Evolutionary conservation across 768 basidiomycete genomes (phyloP), one percentile per base, ranked within the genome.

Genomic region (Kwoniella pini): DNA sequence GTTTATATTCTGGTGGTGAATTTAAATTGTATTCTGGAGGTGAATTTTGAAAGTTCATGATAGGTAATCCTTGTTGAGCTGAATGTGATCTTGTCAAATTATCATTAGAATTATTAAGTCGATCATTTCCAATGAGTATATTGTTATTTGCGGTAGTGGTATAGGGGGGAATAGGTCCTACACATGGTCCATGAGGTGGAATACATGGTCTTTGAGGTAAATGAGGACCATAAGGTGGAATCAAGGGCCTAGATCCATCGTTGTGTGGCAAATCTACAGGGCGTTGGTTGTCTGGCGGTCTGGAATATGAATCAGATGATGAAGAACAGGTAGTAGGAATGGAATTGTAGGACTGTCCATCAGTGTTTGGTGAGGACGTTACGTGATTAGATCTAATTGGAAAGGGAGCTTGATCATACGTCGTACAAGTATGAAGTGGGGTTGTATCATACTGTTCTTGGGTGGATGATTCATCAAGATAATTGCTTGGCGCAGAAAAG

Each of bases 1-100:
- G 56, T n/a, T 60, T 50, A 58, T 69, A 72, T 17, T 31, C 12
- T 17, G 58, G 58, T 31, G 54, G 48, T 5, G 48, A 48, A 30
- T 42, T 19, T 10, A 54, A 12, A 4, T 36, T 43, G 26, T 39
- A 42, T 17, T 38, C 11, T 28, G 40, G 49, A n/a, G 39, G 30
- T 17, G 56, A 27, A 19, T 44, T 33, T 28, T 39, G 42, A 43
- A 42, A 30, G 24, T 30, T 27, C 38, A 42, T 15, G 40, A 43
- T 1, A 36, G 54, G 54, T 22, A 55, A 30, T 9, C 54, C 54
- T 33, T 55, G 54, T 31, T 44, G 27, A 30, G 31, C 42, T 4
- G 56, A 49, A 46, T 57, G 56, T 2, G 55, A 44, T 24, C 43
- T n/a, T 17, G 13, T 26, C 11, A 10, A 26, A 27, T 46, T 48